These are phyloP conservation scores for Psilocybe cubensis DNA, from an alignment of 768 basidiomycete species.

Conservation along the genomic window DNA sequence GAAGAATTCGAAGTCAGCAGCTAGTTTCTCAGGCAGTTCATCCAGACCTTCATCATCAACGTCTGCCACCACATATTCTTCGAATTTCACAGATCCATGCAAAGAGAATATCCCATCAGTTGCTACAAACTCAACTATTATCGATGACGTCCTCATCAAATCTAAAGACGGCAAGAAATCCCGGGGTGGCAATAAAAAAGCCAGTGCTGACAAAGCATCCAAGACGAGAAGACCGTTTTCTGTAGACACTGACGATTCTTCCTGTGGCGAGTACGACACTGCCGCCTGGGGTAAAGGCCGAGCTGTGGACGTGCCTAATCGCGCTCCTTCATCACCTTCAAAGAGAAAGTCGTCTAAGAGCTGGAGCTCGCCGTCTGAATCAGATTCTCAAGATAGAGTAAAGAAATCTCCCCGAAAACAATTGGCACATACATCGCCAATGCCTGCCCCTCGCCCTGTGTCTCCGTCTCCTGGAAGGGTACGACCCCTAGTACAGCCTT, in stretches of 20 bases:
- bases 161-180: background rate
- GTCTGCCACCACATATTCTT: background rate
- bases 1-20: background rate
- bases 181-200: background rate
- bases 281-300: background rate
- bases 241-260: background rate
- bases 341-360: constrained; percentile 15
- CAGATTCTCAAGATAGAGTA: constrained; percentile 1
- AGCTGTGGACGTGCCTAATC: background rate
- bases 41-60: background rate
- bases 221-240: background rate
- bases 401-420: constrained; percentile 25
- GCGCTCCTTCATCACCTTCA: constrained; percentile 9
- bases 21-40: background rate
- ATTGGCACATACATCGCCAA: constrained; percentile 10
- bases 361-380: constrained; percentile 7
- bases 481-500: background rate
- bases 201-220: background rate
- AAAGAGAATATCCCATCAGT: background rate
- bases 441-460: constrained; percentile 5
- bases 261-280: constrained; percentile 4
- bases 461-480: constrained; percentile 12
- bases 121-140: background rate
- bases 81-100: background rate
- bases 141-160: background rate